Evolutionary conservation across 1,284 basidiomycete species (phyloP).

Genomic region (Agaricales sp.): DNA sequence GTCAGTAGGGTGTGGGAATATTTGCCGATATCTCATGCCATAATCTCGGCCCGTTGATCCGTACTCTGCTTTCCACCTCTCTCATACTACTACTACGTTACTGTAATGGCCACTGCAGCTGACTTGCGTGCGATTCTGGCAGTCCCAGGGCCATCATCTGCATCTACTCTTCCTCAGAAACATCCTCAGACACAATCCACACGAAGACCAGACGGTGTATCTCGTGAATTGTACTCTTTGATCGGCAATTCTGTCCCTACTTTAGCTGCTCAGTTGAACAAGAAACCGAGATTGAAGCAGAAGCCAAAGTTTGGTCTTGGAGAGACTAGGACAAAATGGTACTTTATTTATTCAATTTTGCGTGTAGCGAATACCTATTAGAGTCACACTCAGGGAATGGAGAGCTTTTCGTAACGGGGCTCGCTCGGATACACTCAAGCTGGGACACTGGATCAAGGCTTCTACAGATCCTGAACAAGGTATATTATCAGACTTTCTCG

Average conservation of each 20-base stretch:
- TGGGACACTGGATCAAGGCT: slow-evolving; percentile 66
- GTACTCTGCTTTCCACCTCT: too few species aligned
- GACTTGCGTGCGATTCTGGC: slow-evolving; percentile 78
- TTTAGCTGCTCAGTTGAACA: slow-evolving; percentile 63
- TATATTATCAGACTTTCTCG: slow-evolving; percentile 18
- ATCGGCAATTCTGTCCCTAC: slow-evolving; percentile 89
- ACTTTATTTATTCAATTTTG: too few species aligned
- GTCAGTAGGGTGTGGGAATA: too few species aligned
- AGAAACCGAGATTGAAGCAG: slow-evolving; percentile 77
- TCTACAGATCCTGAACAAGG: slow-evolving; percentile 42
- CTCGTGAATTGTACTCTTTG: slow-evolving; percentile 86
- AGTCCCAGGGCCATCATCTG: slow-evolving; percentile 33
- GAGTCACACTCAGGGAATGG: slow-evolving; percentile 54
- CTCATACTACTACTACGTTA: too few species aligned
- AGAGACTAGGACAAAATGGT: slow-evolving; percentile 49
- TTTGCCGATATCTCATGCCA: too few species aligned
- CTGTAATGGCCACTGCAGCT: slow-evolving; percentile 56
- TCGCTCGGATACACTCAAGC: slow-evolving; percentile 45
- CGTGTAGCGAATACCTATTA: slow-evolving; percentile 5
- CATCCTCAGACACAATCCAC: slow-evolving; percentile 26
- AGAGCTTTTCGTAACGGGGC: slow-evolving; percentile 59
- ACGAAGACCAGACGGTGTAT: slow-evolving; percentile 82
- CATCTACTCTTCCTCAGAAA: slow-evolving; percentile 27
- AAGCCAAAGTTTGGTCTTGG: slow-evolving; percentile 61
- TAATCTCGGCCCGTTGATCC: too few species aligned